Percentiles rank a stretch among this genome's conserved stretches.
phyloP scores from a whole-genome alignment of 163 green algal species.

The Volvox carteri region DNA sequence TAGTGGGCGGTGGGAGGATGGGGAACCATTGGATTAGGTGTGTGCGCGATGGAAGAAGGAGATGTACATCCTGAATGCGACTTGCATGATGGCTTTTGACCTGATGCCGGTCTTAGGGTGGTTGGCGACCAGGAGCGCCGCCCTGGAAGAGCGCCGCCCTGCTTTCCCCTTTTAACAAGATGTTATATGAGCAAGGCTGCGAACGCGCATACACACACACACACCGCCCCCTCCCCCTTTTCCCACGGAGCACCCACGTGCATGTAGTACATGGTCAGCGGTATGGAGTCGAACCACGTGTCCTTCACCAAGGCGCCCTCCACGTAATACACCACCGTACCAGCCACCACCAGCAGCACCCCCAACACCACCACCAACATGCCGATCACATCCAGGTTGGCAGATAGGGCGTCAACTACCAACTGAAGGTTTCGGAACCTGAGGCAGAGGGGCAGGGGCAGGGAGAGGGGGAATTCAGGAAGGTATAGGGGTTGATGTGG shows the following conservation, averaged over 20 bases:
- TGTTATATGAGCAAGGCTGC: no score
- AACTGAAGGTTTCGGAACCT: constrained; percentile 66
- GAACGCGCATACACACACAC: no score
- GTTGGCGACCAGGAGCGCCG: no score
- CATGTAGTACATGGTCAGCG: constrained; percentile 65
- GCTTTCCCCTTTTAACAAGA: no score
- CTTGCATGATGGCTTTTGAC: no score
- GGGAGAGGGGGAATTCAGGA: not conserved
- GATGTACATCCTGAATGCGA: not conserved
- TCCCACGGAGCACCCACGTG: no score
- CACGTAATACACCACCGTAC: constrained; percentile 71
- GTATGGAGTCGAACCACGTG: constrained; percentile 62
- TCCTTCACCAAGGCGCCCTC: constrained; percentile 47
- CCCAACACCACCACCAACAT: constrained; percentile 70
- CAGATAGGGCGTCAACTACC: constrained; percentile 58
- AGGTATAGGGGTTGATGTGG: no score
- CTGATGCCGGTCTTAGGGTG: no score
- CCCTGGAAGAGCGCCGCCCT: no score
- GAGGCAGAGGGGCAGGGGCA: not conserved
- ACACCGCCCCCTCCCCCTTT: no score
- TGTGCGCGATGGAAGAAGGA: not conserved
- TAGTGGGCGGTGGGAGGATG: not conserved
- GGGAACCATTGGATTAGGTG: not conserved
- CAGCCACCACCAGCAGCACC: constrained; percentile 67
- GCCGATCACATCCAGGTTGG: constrained; percentile 61